Percentiles rank a stretch among this genome's conserved stretches.
phyloP scores from a whole-genome alignment of 2,329 filamentous ascomycete species.

The Talaromyces sp. region DNA sequence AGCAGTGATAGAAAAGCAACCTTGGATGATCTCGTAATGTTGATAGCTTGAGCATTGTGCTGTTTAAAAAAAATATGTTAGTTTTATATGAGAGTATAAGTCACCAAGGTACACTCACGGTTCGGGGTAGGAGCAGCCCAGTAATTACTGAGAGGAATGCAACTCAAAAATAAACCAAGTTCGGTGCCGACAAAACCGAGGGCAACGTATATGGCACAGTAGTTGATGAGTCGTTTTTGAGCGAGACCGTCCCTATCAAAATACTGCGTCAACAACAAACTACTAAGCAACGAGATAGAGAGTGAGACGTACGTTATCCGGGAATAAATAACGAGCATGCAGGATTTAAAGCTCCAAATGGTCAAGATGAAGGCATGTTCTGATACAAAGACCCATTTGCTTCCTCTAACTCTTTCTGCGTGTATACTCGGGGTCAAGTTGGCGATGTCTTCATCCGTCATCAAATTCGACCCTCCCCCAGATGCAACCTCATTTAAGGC shows the following conservation, averaged over 20 bases:
- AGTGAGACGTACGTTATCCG: constrained; percentile 41
- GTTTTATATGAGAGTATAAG: neutral
- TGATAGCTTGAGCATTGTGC: constrained; percentile 42
- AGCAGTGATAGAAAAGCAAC: constrained; percentile 42
- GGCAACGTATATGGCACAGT: constrained; percentile 39
- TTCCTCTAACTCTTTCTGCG: constrained; percentile 45
- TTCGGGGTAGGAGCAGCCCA: constrained; percentile 47
- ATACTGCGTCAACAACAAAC: neutral
- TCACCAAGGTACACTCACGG: constrained; percentile 19
- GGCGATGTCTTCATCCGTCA: constrained; percentile 45
- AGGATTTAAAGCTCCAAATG: constrained; percentile 50
- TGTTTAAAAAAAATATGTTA: constrained; percentile 4
- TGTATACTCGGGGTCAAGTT: constrained; percentile 45
- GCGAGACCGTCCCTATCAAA: constrained; percentile 24
- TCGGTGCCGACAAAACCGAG: constrained; percentile 47
- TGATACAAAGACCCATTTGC: constrained; percentile 59
- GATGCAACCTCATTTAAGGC: constrained; percentile 52
- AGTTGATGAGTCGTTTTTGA: constrained; percentile 34
- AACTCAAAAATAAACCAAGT: constrained; percentile 48
- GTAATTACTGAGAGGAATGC: constrained; percentile 47
- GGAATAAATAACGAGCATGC: constrained; percentile 50
- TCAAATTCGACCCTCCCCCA: constrained; percentile 56
- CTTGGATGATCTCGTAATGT: constrained; percentile 44
- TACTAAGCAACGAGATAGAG: constrained; percentile 1
- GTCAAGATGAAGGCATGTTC: constrained; percentile 59